Percentiles rank a stretch among this genome's conserved stretches.
Conservation (phyloP, 2,329 filamentous ascomycete species). For the Pseudogymnoascus sp. region DNA sequence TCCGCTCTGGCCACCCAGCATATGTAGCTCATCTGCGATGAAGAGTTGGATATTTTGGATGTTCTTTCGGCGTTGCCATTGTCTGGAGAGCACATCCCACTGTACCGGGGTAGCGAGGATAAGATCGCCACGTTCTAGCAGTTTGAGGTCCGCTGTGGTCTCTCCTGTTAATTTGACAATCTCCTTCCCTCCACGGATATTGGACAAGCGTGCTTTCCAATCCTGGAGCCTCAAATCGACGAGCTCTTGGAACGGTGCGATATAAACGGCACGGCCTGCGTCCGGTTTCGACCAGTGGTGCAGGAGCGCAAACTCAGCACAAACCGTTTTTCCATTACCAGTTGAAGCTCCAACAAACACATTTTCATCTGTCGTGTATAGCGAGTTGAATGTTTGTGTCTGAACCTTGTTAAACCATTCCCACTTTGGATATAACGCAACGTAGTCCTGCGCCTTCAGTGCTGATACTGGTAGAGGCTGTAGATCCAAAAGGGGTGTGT, state of each 20-base stretch:
- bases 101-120: slow-evolving; percentile 87
- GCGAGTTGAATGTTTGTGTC: slow-evolving; percentile 90
- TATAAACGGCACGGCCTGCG: slow-evolving; percentile 77
- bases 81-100: slow-evolving; percentile 91
- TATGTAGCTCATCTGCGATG: slow-evolving; percentile 90
- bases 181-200: slow-evolving; percentile 72
- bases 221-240: slow-evolving; percentile 74
- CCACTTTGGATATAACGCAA: slow-evolving; percentile 74
- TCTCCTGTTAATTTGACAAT: slow-evolving; percentile 93
- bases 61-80: slow-evolving; percentile 96
- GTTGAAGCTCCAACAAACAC: slow-evolving; percentile 89
- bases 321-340: slow-evolving; percentile 93
- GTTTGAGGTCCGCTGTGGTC: slow-evolving; percentile 79
- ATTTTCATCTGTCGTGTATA: slow-evolving; percentile 87
- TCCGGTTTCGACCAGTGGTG: slow-evolving; percentile 73
- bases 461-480: slow-evolving; percentile 85
- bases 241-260: slow-evolving; percentile 90
- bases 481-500: slow-evolving; percentile 84
- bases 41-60: slow-evolving; percentile 84
- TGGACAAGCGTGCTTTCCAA: slow-evolving; percentile 71
- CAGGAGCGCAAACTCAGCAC: slow-evolving; percentile 86
- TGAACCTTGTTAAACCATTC: slow-evolving; percentile 94
- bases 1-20: slow-evolving; percentile 77
- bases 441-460: slow-evolving; percentile 76
- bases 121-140: slow-evolving; percentile 79